Evolutionary conservation across 345 rosid species (phyloP).

Genomic region (Aethionema arabicum): DNA sequence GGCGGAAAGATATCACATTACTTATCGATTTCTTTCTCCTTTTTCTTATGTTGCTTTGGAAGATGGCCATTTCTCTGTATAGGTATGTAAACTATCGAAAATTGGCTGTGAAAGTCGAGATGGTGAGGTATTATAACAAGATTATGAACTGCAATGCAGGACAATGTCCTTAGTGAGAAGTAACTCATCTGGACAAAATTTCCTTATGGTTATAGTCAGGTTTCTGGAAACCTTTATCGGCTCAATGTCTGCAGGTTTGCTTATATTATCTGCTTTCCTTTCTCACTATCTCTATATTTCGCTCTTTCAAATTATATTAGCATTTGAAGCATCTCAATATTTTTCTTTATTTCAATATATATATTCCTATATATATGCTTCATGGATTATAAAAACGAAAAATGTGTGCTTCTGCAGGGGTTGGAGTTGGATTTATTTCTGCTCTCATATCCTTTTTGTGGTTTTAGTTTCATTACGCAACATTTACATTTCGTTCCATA

Average conservation of each 20-base stretch:
- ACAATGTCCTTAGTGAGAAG: slow-evolving; percentile 91
- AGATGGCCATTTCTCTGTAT: slow-evolving; percentile 98
- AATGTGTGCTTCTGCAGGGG: slow-evolving; percentile 57
- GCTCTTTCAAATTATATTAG: slow-evolving; percentile 9
- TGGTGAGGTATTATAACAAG: slow-evolving; percentile 28
- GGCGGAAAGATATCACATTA: slow-evolving; percentile 10
- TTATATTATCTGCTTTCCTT: slow-evolving; percentile 19
- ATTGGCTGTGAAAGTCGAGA: slow-evolving; percentile 16
- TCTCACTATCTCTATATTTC: slow-evolving; percentile 7
- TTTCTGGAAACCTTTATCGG: slow-evolving; percentile 98
- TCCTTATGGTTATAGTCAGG: slow-evolving; percentile 78
- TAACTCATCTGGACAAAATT: slow-evolving; percentile 64
- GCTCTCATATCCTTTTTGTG: slow-evolving; percentile 85
- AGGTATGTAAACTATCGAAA: slow-evolving; percentile 50
- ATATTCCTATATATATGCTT: slow-evolving; percentile 6
- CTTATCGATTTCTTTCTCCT: slow-evolving; percentile 26
- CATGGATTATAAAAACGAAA: slow-evolving; percentile 28
- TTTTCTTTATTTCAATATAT: slow-evolving; percentile 17
- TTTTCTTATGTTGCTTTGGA: slow-evolving; percentile 35
- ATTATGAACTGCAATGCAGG: slow-evolving; percentile 52
- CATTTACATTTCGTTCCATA: background rate
- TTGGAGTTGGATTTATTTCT: slow-evolving; percentile 94
- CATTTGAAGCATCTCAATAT: slow-evolving; percentile 17
- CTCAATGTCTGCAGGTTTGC: slow-evolving; percentile 91
- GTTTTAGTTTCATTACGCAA: slow-evolving; percentile 25